phyloP scores from a whole-genome alignment of 495 filamentous ascomycete genomes.

The Aspergillus conjunctus region DNA sequence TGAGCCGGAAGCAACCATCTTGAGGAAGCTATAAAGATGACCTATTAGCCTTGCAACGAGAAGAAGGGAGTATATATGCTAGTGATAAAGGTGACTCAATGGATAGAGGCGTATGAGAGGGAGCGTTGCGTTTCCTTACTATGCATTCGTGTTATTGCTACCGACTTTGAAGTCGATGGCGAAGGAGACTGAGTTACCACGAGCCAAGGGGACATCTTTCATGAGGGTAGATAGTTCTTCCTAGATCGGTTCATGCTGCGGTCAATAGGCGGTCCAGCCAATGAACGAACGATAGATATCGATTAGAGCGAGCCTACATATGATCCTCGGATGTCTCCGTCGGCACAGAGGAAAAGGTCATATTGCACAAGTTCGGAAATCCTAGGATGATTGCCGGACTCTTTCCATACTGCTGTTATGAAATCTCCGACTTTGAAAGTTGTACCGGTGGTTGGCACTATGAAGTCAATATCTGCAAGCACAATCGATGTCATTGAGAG shows the following conservation, averaged over 20 bases:
- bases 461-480: constrained; percentile 60
- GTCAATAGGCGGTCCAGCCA: constrained; percentile 7
- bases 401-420: constrained; percentile 60
- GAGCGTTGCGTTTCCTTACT: constrained; percentile 47
- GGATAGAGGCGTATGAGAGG: neutral
- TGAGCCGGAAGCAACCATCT: constrained; percentile 57
- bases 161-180: constrained; percentile 51
- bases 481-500: constrained; percentile 44
- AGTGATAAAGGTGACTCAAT: too few relatives aligned
- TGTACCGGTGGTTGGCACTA: constrained; percentile 37
- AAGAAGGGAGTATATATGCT: too few relatives aligned
- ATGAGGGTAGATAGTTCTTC: constrained; percentile 47
- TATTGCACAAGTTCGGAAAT: constrained; percentile 58
- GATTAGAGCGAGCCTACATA: constrained; percentile 35
- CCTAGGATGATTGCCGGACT: constrained; percentile 52
- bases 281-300: neutral
- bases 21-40: constrained; percentile 57
- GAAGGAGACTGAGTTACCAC: constrained; percentile 55
- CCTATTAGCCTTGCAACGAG: neutral
- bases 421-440: constrained; percentile 50
- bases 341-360: constrained; percentile 64
- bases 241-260: constrained; percentile 28
- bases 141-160: constrained; percentile 58
- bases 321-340: constrained; percentile 54
- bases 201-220: constrained; percentile 43